Evolutionary conservation across 1,284 basidiomycete genomes (phyloP), one percentile per base, ranked within the genome.

Genomic region (Bjerkandera adusta): DNA sequence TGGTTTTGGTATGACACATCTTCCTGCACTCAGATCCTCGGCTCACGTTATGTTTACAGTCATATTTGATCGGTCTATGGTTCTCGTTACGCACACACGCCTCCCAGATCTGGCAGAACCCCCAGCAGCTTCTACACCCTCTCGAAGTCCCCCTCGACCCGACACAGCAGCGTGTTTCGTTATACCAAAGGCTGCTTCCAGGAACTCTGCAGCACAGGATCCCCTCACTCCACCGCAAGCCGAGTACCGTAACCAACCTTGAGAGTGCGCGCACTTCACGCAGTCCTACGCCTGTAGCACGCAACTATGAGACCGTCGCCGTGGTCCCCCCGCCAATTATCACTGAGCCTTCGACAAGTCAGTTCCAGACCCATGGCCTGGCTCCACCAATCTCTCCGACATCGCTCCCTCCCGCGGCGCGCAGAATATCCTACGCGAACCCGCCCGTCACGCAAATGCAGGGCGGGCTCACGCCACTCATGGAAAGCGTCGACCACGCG

Each of bases 91-190:
- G 94, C 36, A 99, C 97, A 0, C 97, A 99, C 64, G 97, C 97
- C 3, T 88, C 90, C 12, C 97, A 99, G 65, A 99, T 99, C 58
- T 99, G 97, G 97, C 95, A 99, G 65, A 98, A 98, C 61, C 93
- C 93, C 2, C 90, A 92, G 59, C 89, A 85, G 51, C 73, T 94
- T 11, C 73, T 94, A 56, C 83, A 90, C 27, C 71, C 78, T 2
- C 63, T 80, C 47, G 90, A 92, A 36, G 59, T 83, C 12, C 72
- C 77, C 1, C 29, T 51, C 6, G 69, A 66, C 55, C 34, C 57
- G 36, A 47, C 62, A 56, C 78, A 70, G 54, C 76, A 84, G 44
- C 83, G 92, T 25, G 62, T 83, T 16, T 89, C 89, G 2, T 57
- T 92, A 45, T 89, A 91, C 65, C 87, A 89, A 58, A 81, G 81